These are phyloP conservation scores for Suillus subalutaceus DNA, from an alignment of 768 basidiomycete species.

Conservation along the genomic window DNA sequence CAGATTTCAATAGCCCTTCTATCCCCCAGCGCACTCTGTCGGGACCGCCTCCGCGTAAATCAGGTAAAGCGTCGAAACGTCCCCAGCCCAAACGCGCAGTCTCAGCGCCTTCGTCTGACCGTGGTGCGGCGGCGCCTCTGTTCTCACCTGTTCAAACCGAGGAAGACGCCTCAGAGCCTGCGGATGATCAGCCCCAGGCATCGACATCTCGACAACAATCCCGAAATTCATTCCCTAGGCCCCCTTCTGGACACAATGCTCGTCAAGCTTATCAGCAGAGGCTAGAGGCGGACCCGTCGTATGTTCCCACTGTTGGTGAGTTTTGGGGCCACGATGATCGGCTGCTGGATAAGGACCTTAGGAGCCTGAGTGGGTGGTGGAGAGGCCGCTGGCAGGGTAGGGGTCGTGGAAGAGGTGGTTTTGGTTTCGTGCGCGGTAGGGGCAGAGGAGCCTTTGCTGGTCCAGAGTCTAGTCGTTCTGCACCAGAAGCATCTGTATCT, in stretches of 20 bases:
- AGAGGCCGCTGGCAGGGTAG: constrained; percentile 76
- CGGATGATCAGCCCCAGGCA: constrained; percentile 37
- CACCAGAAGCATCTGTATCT: constrained; percentile 14
- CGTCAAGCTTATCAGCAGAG: constrained; percentile 88
- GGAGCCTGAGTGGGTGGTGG: constrained; percentile 89
- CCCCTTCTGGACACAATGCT: constrained; percentile 58
- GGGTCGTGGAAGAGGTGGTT: constrained; percentile 58
- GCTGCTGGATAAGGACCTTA: constrained; percentile 77
- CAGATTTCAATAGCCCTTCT: constrained; percentile 49
- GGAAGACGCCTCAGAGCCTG: constrained; percentile 15
- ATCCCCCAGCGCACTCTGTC: constrained; percentile 42
- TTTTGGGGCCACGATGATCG: constrained; percentile 98
- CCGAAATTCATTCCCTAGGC: constrained; percentile 29
- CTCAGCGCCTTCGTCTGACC: constrained; percentile 36
- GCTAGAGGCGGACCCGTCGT: constrained; percentile 83
- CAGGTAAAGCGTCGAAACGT: constrained; percentile 44
- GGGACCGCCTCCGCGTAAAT: constrained; percentile 41
- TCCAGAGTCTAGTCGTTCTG: constrained; percentile 11
- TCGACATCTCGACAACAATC: constrained; percentile 42
- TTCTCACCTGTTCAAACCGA: constrained; percentile 17
- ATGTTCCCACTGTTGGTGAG: constrained; percentile 86
- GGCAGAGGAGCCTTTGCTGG: constrained; percentile 48
- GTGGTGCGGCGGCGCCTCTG: constrained; percentile 19
- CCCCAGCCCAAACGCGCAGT: constrained; percentile 37
- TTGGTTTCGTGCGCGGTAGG: constrained; percentile 55